Evolutionary conservation across 805 yeast genomes (phyloP), one percentile per base, ranked within the genome.

Genomic region (Cyberlindnera euphorbiae): DNA sequence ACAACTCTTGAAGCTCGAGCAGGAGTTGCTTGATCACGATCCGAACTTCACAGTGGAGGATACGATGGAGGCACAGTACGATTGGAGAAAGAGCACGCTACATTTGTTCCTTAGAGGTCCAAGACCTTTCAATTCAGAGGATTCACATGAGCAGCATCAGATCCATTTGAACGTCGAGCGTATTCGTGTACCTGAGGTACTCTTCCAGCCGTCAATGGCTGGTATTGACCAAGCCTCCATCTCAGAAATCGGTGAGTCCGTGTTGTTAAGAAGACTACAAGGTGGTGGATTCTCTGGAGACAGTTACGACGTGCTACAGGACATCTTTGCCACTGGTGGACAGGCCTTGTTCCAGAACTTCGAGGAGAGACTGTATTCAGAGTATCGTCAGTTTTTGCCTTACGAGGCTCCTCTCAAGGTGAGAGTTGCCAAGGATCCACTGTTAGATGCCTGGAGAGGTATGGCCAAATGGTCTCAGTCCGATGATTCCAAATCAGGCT

Each of bases 221-320:
- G 98, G 98, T 16, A 67, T 88, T 16, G 98, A 93, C 59, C 97
- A 89, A 62, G 95, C 97, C 0, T 97, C 97, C 18, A 69, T 93
- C n/a, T 56, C 74, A 17, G 97, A 93, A 59, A 62, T 88, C 27
- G 69, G 79, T 37, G 82, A 79, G 45, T 82, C 79, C 39, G 67
- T 86, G 7, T 53, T 89, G 6, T 53, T 74, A 27, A 71, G 77
- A 32, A 70, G 88, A 49, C 65, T 79, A 35, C 76, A 75, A 19
- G 72, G 76, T 1, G 71, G 69, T 39, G 78, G 78, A 24, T 64
- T 62, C 28, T 63, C 72, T 1, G 83, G 79, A 6, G 80, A 80
- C 42, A 66, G 72, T 26, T 60, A 69, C 16, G 63, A 69, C 18
- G 60, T 72, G 23, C 55, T 82, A 17, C 70, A 74, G 41, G 85